Base-by-base conservation (phyloP, 2,329 filamentous ascomycete species). In the Fusarium poae region DNA sequence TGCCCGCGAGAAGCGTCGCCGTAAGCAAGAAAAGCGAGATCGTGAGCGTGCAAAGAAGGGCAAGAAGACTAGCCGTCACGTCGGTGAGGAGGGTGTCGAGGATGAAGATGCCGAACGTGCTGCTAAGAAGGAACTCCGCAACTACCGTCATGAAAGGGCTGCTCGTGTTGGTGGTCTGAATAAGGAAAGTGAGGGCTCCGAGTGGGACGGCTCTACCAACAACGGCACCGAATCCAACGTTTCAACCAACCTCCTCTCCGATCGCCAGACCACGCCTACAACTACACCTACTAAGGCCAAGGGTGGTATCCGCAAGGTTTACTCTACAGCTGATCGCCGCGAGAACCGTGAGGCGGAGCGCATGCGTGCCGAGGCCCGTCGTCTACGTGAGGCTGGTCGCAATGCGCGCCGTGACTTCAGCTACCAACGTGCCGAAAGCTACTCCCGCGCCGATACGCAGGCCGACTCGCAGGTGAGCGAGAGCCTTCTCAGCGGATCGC, bases 101-200 rank as follows among this genome's bases (percentile, higher is more conserved):
- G 90, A 92, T 76, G 86, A 88, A 72, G 80, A 84, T 29, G 88
- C 89, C 73, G 91, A 92, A 77, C 85, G 84, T 39, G 84, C 84
- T 53, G 89, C 87, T 25, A 83, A 89, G 72, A 82, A 88, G 46
- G 91, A 96, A 63, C 87, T 98, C 57, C 88, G 91, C 61, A 88
- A 88, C 34, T 98, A 98, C 83, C 92, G 94, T 25, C 86, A 93
- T 75, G 95, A 98, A 81, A 92, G 91, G 78, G 84, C 93, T 3
- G 95, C 95, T 1, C 87, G 92, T 52, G 94, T 98, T 3, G 95
- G 95, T 35, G 95, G 95, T 21, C 82, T 98, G 78, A 98, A 98
- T 81, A 90, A 91, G 73, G 85, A 91, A 71, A 86, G 90, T 43
- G 95, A 97, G 72, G 92, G 90, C 64, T 92, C 89, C 62, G 83